A percentile compares a stretch with the other conserved stretches of the same genome.
phyloP scores from a whole-genome alignment of 306 rosid genomes.

The Lathyrus sativus region DNA sequence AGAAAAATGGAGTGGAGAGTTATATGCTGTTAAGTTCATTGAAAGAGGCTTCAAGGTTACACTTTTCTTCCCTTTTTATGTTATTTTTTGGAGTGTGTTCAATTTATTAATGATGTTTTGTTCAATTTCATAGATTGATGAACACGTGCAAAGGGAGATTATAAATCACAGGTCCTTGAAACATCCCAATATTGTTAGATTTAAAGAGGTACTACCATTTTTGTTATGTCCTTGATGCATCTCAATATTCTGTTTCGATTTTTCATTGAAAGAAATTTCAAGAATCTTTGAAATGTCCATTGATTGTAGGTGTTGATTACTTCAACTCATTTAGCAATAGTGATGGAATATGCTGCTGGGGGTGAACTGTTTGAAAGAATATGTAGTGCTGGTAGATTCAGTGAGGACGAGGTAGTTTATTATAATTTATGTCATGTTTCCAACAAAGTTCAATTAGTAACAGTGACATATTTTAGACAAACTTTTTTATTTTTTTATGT shows the following conservation, averaged over 20 bases:
- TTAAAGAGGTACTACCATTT: constrained; percentile 68
- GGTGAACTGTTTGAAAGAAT: constrained; percentile 97
- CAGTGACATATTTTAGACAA: not conserved
- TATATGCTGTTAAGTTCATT: constrained; percentile 85
- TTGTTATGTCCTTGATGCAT: not conserved
- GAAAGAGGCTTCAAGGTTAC: constrained; percentile 89
- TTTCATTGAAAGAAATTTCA: constrained; percentile 3
- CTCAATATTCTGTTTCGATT: not conserved
- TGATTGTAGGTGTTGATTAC: constrained; percentile 71
- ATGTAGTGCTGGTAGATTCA: constrained; percentile 94
- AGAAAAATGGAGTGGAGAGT: constrained; percentile 74
- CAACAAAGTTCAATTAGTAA: not conserved
- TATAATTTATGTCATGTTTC: not conserved
- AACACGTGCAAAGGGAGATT: constrained; percentile 96
- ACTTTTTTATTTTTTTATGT: not conserved
- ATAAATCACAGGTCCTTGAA: constrained; percentile 90
- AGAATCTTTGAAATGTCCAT: constrained; percentile 21
- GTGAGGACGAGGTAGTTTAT: constrained; percentile 88
- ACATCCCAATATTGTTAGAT: constrained; percentile 94
- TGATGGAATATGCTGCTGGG: constrained; percentile 97
- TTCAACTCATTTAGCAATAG: constrained; percentile 85
- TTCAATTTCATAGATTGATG: constrained; percentile 67
- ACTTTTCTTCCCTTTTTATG: not conserved
- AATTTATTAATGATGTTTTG: not conserved
- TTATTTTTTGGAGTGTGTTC: not conserved